Percentiles rank a stretch among this genome's conserved stretches.
Conservation (phyloP, 495 filamentous ascomycete genomes). For the Coniosporium apollinis region DNA sequence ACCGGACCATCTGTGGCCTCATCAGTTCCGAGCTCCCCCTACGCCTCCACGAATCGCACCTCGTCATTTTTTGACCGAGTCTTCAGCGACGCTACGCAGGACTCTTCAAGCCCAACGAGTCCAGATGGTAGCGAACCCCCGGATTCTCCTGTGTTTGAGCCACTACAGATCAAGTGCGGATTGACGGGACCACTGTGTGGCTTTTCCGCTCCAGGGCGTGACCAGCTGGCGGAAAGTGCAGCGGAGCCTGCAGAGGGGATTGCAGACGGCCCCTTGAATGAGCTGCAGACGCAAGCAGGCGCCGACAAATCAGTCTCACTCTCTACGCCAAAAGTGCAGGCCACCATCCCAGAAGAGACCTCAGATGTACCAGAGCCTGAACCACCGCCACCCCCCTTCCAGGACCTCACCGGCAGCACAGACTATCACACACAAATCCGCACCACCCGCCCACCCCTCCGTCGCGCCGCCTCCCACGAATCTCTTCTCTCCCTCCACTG, state of each 20-base stretch:
- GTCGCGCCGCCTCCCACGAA: conserved; percentile 24
- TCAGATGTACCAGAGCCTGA: conserved; percentile 5
- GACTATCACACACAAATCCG: conserved; percentile 1
- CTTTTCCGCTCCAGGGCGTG: not conserved
- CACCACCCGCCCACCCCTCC: conserved; percentile 10
- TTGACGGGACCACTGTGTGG: not conserved
- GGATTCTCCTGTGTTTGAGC: conserved; percentile 17
- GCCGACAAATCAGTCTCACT: not conserved
- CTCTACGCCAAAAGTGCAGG: conserved; percentile 6
- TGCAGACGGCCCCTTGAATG: not conserved
- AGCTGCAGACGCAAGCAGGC: conserved; percentile 3
- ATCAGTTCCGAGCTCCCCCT: conserved; percentile 68
- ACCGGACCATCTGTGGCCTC: conserved; percentile 41
- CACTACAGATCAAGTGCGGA: conserved; percentile 5
- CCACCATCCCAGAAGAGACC: conserved; percentile 10
- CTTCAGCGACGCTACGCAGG: conserved; percentile 31
- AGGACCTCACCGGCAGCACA: conserved; percentile 3
- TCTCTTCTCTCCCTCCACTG: conserved; percentile 22
- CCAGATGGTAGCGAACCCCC: conserved; percentile 42
- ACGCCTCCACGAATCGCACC: conserved; percentile 46
- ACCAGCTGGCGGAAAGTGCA: not conserved
- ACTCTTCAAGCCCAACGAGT: conserved; percentile 53
- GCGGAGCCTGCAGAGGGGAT: not conserved
- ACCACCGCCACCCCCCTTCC: not conserved
- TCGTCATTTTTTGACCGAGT: conserved; percentile 63